These are phyloP conservation scores for Sporothrix humicola DNA, from an alignment of 2,329 filamentous ascomycete genomes.

Conservation along the genomic window DNA sequence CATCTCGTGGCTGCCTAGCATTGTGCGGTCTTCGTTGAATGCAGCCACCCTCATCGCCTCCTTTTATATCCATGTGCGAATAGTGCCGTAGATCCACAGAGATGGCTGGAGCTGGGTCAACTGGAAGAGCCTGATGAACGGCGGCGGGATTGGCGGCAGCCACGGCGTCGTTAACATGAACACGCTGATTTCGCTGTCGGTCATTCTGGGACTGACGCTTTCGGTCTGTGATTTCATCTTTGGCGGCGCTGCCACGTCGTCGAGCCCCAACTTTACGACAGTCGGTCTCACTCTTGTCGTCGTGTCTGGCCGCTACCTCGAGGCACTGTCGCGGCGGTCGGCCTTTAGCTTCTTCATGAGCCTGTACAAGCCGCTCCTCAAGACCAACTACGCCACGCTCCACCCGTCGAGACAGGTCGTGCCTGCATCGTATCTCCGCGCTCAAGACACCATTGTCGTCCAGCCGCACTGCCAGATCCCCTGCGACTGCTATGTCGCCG, in stretches of 20 bases:
- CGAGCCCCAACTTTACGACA: background rate
- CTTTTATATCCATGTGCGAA: background rate
- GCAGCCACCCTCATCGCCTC: background rate
- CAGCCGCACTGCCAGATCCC: background rate
- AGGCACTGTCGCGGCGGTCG: background rate
- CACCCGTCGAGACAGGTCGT: background rate
- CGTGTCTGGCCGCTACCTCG: background rate
- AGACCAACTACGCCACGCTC: background rate
- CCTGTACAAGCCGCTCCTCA: background rate
- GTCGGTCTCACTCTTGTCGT: background rate
- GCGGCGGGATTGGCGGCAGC: background rate
- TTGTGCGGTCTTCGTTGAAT: background rate
- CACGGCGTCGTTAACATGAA: background rate
- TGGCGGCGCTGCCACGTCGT: background rate
- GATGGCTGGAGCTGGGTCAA: background rate
- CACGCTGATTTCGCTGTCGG: background rate
- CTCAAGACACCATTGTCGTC: background rate
- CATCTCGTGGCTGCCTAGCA: background rate
- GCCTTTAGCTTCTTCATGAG: constrained; percentile 1
- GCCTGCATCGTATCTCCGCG: background rate
- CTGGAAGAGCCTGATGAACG: background rate
- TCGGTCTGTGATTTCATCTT: background rate
- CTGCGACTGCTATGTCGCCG: background rate
- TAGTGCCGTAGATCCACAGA: background rate
- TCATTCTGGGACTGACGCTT: background rate